Percentiles rank a stretch among this genome's conserved stretches.
Conservation (phyloP, 129 eudicot species). For the Pseudognaphalium luteoalbum region DNA sequence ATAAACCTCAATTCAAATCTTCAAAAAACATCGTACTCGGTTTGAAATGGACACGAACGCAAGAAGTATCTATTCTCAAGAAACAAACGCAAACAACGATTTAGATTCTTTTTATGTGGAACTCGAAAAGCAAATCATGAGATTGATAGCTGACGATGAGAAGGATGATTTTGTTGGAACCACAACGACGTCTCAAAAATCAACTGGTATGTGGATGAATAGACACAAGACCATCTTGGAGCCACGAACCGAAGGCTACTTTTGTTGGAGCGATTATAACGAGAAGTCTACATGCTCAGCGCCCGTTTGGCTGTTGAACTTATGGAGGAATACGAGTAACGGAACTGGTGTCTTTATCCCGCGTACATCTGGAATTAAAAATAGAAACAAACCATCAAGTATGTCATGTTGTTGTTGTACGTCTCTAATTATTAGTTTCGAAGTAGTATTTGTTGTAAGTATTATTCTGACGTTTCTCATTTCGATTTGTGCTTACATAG, state of each 20-base stretch:
- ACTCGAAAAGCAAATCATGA: slow-evolving; percentile 39
- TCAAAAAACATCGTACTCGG: not conserved
- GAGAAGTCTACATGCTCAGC: slow-evolving; percentile 15
- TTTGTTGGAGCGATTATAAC: slow-evolving; percentile 39
- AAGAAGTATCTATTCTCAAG: not conserved
- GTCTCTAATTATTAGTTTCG: not conserved
- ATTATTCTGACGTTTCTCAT: not conserved
- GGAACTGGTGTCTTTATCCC: slow-evolving; percentile 77
- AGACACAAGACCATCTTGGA: slow-evolving; percentile 1
- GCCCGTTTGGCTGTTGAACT: slow-evolving; percentile 45
- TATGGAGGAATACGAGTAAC: slow-evolving; percentile 44
- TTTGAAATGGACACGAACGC: slow-evolving; percentile 20
- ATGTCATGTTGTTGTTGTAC: not conserved
- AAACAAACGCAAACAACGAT: slow-evolving; percentile 2
- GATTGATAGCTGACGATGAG: slow-evolving; percentile 40
- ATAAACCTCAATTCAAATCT: not conserved
- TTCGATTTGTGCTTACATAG: slow-evolving; percentile 23
- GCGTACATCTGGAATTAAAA: slow-evolving; percentile 20
- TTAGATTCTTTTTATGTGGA: slow-evolving; percentile 24
- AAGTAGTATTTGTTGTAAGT: not conserved
- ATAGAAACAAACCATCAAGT: slow-evolving; percentile 30
- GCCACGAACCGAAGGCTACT: slow-evolving; percentile 29
- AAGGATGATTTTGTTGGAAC: slow-evolving; percentile 16
- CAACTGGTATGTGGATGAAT: not conserved
- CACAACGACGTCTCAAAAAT: not conserved